Percentiles rank a stretch among this genome's conserved stretches.
Evolutionary conservation across 306 rosid genomes (phyloP).

Genomic region (Dryas drummondii): DNA sequence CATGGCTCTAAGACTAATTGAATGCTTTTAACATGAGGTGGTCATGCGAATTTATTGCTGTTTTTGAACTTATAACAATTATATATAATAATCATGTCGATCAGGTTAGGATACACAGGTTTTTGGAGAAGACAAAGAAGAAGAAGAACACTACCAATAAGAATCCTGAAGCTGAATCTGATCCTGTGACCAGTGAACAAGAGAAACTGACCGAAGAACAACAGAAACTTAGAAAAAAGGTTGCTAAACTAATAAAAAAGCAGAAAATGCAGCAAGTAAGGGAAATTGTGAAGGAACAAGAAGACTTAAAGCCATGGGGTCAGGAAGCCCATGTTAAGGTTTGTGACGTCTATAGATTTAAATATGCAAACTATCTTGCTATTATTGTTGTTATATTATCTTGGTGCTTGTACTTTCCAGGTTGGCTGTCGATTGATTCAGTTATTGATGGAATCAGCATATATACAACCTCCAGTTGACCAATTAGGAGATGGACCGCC

Average conservation of each 20-base stretch:
- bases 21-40: neutral
- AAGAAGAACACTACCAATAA: slow-evolving; percentile 31
- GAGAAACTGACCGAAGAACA: slow-evolving; percentile 35
- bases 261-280: slow-evolving; percentile 61
- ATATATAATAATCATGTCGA: slow-evolving; percentile 24
- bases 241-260: slow-evolving; percentile 54
- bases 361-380: slow-evolving; percentile 14
- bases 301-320: slow-evolving; percentile 81
- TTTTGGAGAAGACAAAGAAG: slow-evolving; percentile 59
- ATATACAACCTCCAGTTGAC: slow-evolving; percentile 77
- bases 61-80: slow-evolving; percentile 6
- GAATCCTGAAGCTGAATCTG: slow-evolving; percentile 41
- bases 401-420: slow-evolving; percentile 46
- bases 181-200: slow-evolving; percentile 27
- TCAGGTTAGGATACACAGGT: slow-evolving; percentile 70
- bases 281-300: slow-evolving; percentile 50
- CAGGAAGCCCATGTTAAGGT: slow-evolving; percentile 93
- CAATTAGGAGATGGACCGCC: slow-evolving; percentile 74
- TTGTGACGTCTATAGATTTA: slow-evolving; percentile 34
- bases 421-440: slow-evolving; percentile 76
- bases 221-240: slow-evolving; percentile 46
- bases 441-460: slow-evolving; percentile 77
- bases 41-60: slow-evolving; percentile 15
- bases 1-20: neutral
- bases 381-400: slow-evolving; percentile 13